Base-by-base conservation (phyloP, 169 alveolate genomes). In the Plasmodium relictum region DNA sequence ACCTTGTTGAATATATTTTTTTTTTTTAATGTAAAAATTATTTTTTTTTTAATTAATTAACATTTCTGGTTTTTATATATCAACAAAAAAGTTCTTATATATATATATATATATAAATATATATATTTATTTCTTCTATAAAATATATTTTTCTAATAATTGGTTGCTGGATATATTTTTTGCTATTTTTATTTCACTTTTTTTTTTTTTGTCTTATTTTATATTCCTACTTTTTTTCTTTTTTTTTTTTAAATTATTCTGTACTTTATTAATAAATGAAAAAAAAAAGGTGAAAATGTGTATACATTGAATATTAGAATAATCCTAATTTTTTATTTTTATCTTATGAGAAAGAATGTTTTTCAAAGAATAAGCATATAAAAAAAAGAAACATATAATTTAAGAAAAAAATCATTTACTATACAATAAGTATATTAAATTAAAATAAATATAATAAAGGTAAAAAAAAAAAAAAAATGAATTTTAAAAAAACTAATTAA, bases 271-370 rank as follows among this genome's bases (percentile, higher is more conserved):
- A 31, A 31, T 31, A 3, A n/a, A n/a, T n/a, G n/a, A n/a, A 31
- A 31, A 31, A 31, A 31, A 31, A 31, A 31, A 31, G 3, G 39
- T 31, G 3, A 31, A 31, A 31, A 31, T 31, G 39, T 48, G 14
- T 48, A 48, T 48, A 52, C 22, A 12, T 52, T n/a, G 10, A 52
- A n/a, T 6, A 52, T 52, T 52, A 16, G 62, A 52, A 52, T 6
- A 52, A 52, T 52, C 62, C 62, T 52, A 52, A 52, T 52, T n/a
- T n/a, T 52, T n/a, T 52, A 52, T 52, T 52, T 52, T 52, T 52
- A 52, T 52, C 62, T 52, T 9, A 20, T 20, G 26, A 52, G 18
- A 18, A 26, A 59, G 24, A 59, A 22, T 59, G 42, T 59, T 22
- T 59, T 59, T 59, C 22, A 6, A 59, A 10, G 70, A 26, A 59